Evolutionary conservation across 345 rosid genomes (phyloP).

Genomic region (Cardamine resedifolia): DNA sequence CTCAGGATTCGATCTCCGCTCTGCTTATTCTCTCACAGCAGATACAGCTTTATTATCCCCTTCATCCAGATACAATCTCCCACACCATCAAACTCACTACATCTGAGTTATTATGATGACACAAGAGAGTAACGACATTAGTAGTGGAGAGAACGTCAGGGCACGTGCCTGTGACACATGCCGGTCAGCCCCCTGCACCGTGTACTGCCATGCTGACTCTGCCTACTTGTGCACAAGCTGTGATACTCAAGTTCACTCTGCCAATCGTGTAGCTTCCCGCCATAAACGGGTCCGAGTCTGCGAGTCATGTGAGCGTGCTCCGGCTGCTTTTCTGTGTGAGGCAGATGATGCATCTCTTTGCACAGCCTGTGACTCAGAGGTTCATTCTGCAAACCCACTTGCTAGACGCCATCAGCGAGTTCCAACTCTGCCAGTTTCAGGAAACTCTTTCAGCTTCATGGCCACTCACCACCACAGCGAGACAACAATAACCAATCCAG

Average conservation of each 20-base stretch:
- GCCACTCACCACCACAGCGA: conserved; percentile 33
- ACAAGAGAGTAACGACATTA: conserved; percentile 40
- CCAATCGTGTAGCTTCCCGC: conserved; percentile 83
- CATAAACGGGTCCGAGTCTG: conserved; percentile 87
- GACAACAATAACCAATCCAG: conserved; percentile 19
- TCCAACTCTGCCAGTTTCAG: conserved; percentile 63
- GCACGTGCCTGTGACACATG: conserved; percentile 81
- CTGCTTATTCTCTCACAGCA: conserved; percentile 32
- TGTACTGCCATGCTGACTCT: conserved; percentile 84
- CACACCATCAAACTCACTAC: conserved; percentile 10
- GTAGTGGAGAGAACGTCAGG: conserved; percentile 47
- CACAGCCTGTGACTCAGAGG: conserved; percentile 68
- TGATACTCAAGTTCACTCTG: conserved; percentile 75
- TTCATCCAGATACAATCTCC: conserved; percentile 17
- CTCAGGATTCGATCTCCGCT: conserved; percentile 42
- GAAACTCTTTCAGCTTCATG: conserved; percentile 35
- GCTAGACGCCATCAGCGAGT: conserved; percentile 93
- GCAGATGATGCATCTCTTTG: conserved; percentile 94
- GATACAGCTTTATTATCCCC: conserved; percentile 28
- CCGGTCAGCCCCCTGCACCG: conserved; percentile 66
- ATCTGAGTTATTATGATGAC: conserved; percentile 48
- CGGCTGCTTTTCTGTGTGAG: conserved; percentile 81
- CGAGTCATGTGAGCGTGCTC: conserved; percentile 80
- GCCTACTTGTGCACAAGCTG: conserved; percentile 77
- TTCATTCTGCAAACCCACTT: conserved; percentile 91